Base-by-base conservation (phyloP, 257 asterid species). In the Linderniella brevidens region DNA sequence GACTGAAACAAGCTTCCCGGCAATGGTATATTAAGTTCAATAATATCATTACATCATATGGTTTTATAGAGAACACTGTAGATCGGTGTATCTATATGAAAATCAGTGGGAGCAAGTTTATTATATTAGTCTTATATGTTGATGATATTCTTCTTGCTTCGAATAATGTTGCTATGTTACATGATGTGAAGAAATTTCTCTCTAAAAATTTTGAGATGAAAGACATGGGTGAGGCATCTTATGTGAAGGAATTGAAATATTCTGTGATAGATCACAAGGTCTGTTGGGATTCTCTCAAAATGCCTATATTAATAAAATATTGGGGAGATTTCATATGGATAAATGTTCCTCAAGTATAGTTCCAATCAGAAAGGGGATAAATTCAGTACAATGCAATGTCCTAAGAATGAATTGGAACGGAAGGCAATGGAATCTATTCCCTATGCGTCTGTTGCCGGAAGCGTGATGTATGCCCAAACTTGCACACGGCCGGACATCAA, bases 1-100 rank as follows among this genome's bases (percentile, higher is more conserved):
- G 48, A 43, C 15, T 43, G 6, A 43, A 43, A 43, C 48, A 43
- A 43, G 48, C 48, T 43, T 43, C 48, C 9, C 19, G 15, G n/a
- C 14, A 43, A 43, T 43, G 48, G 19, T 43, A 43, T n/a, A 15
- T 43, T 43, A 43, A 25, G 32, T 25, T 25, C 32, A 25, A 25
- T 25, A 25, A 25, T 25, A 25, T 25, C 32, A 25, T 25, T 13
- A 16, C 9, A 4, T 43, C 17, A 43, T 43, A 13, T 43, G 48
- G 48, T 13, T 43, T 43, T 43, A 17, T 13, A 25, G 32, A n/a
- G n/a, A 43, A 43, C 48, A 43, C 48, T 43, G 17, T 43, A 13
- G 48, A 43, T 13, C 1, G 48, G 17, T 43, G 48, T 9, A 43
- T 43, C 9, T 43, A 43, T 8, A n/a, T 43, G 48, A 43, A 43